Evolutionary conservation across 148 eudicot species (phyloP).

Genomic region (Arctostaphylos glauca): DNA sequence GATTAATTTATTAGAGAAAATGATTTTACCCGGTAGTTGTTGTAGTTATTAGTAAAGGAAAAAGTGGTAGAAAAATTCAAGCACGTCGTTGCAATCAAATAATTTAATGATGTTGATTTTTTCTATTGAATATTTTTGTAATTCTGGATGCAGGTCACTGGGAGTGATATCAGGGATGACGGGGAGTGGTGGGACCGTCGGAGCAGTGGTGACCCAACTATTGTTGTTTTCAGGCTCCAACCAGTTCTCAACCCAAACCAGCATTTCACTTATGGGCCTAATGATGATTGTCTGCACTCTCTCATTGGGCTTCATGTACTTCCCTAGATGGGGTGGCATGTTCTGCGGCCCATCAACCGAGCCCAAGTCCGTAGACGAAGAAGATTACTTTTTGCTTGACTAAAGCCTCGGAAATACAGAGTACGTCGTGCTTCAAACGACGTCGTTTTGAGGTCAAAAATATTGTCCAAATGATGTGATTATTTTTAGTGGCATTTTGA

Average conservation of each 20-base stretch:
- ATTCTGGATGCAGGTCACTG: slow-evolving; percentile 37
- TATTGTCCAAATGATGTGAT: too few relatives aligned
- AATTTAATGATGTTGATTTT: too few relatives aligned
- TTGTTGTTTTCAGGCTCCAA: slow-evolving; percentile 47
- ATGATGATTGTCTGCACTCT: slow-evolving; percentile 43
- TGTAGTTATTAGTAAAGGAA: too few relatives aligned
- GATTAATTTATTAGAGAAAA: too few relatives aligned
- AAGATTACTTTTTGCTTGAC: slow-evolving; percentile 27
- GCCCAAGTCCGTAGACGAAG: slow-evolving; percentile 13
- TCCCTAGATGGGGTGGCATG: slow-evolving; percentile 68
- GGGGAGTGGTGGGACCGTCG: slow-evolving; percentile 65
- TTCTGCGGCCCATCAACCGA: slow-evolving; percentile 36
- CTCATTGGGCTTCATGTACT: slow-evolving; percentile 42
- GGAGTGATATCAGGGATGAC: slow-evolving; percentile 77
- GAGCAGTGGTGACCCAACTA: slow-evolving; percentile 56
- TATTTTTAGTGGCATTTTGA: too few relatives aligned
- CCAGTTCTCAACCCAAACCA: slow-evolving; percentile 37
- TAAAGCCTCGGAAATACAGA: not conserved
- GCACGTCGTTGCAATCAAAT: too few relatives aligned
- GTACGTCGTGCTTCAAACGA: too few relatives aligned
- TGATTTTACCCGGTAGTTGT: too few relatives aligned
- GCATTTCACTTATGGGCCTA: slow-evolving; percentile 55
- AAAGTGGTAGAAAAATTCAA: too few relatives aligned
- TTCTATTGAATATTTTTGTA: not conserved
- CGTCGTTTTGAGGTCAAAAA: too few relatives aligned